Evolutionary conservation across 139 green algal species (phyloP).

Genomic region (Micractinium sp.): DNA sequence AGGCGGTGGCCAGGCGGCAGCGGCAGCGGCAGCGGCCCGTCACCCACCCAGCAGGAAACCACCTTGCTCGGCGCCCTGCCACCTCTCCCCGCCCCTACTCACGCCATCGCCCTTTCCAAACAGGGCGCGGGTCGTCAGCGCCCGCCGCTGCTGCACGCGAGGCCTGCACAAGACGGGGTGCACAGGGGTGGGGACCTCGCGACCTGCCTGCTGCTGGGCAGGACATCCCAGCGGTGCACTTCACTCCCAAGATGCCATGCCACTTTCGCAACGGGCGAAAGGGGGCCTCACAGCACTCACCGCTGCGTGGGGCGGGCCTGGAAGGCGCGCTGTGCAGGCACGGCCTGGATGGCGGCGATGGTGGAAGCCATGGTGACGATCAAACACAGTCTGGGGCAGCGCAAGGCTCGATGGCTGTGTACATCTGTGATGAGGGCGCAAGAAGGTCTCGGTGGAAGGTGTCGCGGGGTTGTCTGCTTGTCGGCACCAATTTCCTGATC

Average conservation of each 20-base stretch:
- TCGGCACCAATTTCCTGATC: too few relatives aligned
- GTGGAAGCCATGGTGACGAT: neutral
- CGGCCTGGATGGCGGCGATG: neutral
- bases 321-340: neutral
- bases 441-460: too few relatives aligned
- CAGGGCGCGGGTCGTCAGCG: slow-evolving; percentile 35
- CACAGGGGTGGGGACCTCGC: neutral
- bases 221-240: neutral
- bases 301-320: neutral
- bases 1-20: neutral
- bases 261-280: neutral
- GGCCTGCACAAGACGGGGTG: slow-evolving; percentile 13
- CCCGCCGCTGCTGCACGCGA: slow-evolving; percentile 1
- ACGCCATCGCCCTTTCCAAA: slow-evolving; percentile 60
- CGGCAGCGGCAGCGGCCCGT: neutral
- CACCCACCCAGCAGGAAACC: neutral
- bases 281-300: neutral
- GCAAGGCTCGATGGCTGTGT: too few relatives aligned
- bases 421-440: too few relatives aligned
- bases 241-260: neutral
- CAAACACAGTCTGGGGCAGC: neutral
- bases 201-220: neutral
- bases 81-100: neutral
- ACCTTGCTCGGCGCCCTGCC: neutral
- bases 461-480: too few relatives aligned